phyloP scores from a whole-genome alignment of 441 rosid genomes.

The Lepidium campestre region DNA sequence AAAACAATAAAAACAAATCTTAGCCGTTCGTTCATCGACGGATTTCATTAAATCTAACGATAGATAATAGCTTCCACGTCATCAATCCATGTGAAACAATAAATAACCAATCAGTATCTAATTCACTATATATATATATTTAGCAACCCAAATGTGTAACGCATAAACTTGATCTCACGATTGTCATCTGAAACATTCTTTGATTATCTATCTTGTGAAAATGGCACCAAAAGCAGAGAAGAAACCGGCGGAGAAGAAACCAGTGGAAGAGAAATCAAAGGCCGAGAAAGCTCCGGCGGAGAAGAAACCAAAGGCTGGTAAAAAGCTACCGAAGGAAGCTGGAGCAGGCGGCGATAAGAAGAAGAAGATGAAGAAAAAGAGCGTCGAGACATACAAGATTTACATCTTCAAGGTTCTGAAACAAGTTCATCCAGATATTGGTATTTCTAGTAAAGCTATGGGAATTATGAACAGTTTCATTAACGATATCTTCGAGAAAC shows the following conservation, averaged over 20 bases:
- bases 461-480: conserved; percentile 47
- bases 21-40: neutral
- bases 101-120: conserved; percentile 15
- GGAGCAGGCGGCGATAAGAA: conserved; percentile 41
- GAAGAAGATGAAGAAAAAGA: conserved; percentile 48
- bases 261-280: conserved; percentile 42
- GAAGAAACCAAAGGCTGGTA: conserved; percentile 58
- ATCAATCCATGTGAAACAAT: conserved; percentile 17
- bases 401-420: conserved; percentile 57
- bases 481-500: conserved; percentile 47
- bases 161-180: neutral
- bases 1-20: neutral
- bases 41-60: conserved; percentile 10
- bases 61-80: neutral
- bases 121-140: conserved; percentile 10
- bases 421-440: conserved; percentile 51
- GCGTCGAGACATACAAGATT: conserved; percentile 55
- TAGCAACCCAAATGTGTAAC: neutral
- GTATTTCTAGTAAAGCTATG: conserved; percentile 51
- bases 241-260: conserved; percentile 44
- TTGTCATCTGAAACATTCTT: neutral
- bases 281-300: conserved; percentile 52
- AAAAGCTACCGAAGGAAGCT: conserved; percentile 49
- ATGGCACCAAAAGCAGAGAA: conserved; percentile 33
- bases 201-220: neutral